phyloP scores from a whole-genome alignment of 106 monocot genomes.

The Apostasia shenzhenica region DNA sequence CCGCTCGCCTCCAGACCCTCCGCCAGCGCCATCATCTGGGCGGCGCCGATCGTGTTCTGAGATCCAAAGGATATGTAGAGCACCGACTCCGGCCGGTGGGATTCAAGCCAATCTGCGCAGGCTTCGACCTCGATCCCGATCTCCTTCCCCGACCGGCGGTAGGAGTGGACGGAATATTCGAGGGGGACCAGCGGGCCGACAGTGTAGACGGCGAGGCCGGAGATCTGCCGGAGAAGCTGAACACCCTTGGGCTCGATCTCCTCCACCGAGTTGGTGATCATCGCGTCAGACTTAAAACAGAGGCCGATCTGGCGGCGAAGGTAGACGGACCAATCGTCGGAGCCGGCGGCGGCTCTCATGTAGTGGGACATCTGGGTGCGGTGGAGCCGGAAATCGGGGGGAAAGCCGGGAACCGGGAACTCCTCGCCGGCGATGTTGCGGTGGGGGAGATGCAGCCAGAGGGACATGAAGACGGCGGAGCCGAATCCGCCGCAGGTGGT shows the following conservation, averaged over 20 bases:
- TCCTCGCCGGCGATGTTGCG: neutral
- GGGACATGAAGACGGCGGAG: constrained; percentile 18
- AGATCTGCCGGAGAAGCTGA: constrained; percentile 1
- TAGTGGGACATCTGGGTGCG: constrained; percentile 3
- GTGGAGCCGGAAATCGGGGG: constrained; percentile 7
- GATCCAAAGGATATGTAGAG: constrained; percentile 50
- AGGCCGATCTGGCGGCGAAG: neutral
- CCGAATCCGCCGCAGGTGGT: constrained; percentile 39
- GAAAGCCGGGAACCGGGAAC: constrained; percentile 16
- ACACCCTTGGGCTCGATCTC: constrained; percentile 22
- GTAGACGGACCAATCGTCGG: constrained; percentile 9
- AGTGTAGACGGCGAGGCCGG: constrained; percentile 9
- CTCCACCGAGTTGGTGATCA: constrained; percentile 8
- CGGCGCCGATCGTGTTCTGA: constrained; percentile 12
- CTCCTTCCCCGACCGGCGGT: neutral
- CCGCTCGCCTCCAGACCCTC: constrained; percentile 32
- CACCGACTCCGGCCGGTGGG: constrained; percentile 23
- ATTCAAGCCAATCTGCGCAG: constrained; percentile 16
- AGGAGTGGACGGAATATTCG: neutral
- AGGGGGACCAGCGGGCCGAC: constrained; percentile 15
- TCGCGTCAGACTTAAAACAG: neutral
- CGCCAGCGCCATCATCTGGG: constrained; percentile 45
- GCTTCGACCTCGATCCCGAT: neutral
- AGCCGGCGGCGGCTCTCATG: constrained; percentile 4
- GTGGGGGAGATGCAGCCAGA: constrained; percentile 27